Percentiles rank a stretch among this genome's conserved stretches.
These are phyloP conservation scores for Microdochium paspali DNA, from an alignment of 2,329 filamentous ascomycete genomes.

Conservation along the genomic window DNA sequence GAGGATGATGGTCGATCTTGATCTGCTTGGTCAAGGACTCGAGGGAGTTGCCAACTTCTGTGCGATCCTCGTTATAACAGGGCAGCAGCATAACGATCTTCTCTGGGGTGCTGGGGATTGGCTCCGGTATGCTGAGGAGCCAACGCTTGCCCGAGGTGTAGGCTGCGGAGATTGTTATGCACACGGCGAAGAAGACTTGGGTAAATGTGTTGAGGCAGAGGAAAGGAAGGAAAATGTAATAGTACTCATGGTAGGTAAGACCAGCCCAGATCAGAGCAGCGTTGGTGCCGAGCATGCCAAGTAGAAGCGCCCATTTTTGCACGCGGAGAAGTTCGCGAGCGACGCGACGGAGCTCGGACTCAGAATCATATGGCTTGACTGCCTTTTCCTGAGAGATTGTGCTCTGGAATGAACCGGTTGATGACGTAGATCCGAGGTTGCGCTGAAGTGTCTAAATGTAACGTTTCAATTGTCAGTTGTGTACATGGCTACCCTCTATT, in stretches of 20 bases:
- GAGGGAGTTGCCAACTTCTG: conserved; percentile 32
- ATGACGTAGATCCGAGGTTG: background rate
- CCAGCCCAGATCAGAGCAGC: conserved; percentile 11
- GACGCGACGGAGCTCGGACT: background rate
- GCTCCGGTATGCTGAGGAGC: conserved; percentile 10
- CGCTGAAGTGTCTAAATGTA: background rate
- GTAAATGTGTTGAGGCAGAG: conserved; percentile 33
- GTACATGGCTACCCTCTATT: background rate
- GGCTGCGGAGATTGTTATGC: conserved; percentile 30
- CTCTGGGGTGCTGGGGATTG: conserved; percentile 22
- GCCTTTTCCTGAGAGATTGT: background rate
- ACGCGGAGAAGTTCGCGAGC: background rate
- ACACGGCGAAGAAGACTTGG: conserved; percentile 13
- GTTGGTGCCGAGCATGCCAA: background rate
- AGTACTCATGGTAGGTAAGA: conserved; percentile 24
- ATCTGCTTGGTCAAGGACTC: conserved; percentile 35
- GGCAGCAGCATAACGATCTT: conserved; percentile 34
- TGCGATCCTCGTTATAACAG: conserved; percentile 37
- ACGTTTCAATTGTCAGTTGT: background rate
- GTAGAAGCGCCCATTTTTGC: background rate
- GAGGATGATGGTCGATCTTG: conserved; percentile 28
- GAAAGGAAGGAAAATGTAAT: conserved; percentile 30
- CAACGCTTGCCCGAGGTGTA: conserved; percentile 6
- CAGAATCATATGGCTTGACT: background rate
- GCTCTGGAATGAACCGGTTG: background rate